These are phyloP conservation scores for Diacronema lutheri DNA, from an alignment of 78 protist genomes.

Conservation along the genomic window DNA sequence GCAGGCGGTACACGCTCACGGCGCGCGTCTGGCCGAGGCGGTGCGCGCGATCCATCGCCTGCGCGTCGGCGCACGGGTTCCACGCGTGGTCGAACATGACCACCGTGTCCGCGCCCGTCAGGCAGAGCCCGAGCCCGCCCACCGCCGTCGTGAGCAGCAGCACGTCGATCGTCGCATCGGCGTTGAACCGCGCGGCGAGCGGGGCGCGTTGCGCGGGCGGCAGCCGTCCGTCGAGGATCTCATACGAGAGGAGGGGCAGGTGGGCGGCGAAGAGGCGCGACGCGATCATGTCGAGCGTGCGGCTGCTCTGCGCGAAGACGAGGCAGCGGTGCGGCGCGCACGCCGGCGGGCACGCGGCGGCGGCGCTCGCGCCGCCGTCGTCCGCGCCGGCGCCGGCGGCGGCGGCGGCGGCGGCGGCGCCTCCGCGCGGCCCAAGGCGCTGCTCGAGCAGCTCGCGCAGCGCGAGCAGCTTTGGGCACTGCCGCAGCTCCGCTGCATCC, in stretches of 20 bases:
- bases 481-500: constrained; percentile 42
- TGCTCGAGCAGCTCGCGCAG: constrained; percentile 68
- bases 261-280: constrained; percentile 56
- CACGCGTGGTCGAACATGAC: constrained; percentile 96
- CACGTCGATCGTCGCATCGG: constrained; percentile 84
- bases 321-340: constrained; percentile 80
- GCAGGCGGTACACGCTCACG: constrained; percentile 93
- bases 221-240: constrained; percentile 83
- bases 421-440: constrained; percentile 67
- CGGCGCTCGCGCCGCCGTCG: not conserved
- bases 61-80: constrained; percentile 46
- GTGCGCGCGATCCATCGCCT: constrained; percentile 60
- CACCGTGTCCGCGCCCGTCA: constrained; percentile 95
- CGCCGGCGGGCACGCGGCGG: not conserved
- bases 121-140: constrained; percentile 93
- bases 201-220: constrained; percentile 35
- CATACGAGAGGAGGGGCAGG: constrained; percentile 72
- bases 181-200: constrained; percentile 79
- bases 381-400: too few species aligned
- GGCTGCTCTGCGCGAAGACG: constrained; percentile 80
- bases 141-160: constrained; percentile 93
- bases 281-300: constrained; percentile 80
- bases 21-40: constrained; percentile 79
- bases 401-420: not conserved
- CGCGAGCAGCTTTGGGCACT: constrained; percentile 79